Conservation (phyloP, 371 early-diverging fungal genomes). For the Mucor piriformis region DNA sequence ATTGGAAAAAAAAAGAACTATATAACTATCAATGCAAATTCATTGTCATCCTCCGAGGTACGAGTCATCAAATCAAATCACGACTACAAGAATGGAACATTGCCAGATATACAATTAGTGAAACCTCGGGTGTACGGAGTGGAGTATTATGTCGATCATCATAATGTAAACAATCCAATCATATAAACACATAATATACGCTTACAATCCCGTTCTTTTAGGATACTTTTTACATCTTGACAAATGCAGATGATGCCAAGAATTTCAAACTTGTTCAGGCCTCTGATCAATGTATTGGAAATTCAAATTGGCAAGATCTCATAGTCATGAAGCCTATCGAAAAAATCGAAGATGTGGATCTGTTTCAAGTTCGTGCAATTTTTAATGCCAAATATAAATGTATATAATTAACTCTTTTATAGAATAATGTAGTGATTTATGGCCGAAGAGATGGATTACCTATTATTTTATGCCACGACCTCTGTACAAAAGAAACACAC, state of each 20-base stretch:
- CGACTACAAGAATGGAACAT: constrained; percentile 34
- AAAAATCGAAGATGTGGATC: constrained; percentile 83
- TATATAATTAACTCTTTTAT: too few species aligned
- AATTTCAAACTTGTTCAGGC: constrained; percentile 68
- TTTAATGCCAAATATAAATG: too few species aligned
- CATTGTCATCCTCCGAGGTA: constrained; percentile 79
- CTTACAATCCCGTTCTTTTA: constrained; percentile 9
- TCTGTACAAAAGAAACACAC: constrained; percentile 42
- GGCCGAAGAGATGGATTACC: constrained; percentile 65
- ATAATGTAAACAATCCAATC: constrained; percentile 53
- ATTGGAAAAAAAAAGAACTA: constrained; percentile 45
- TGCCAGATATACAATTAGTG: constrained; percentile 51
- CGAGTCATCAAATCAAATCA: constrained; percentile 56
- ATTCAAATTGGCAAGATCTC: constrained; percentile 63
- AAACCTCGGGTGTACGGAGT: constrained; percentile 62
- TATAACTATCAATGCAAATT: constrained; percentile 75
- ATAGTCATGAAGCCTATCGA: constrained; percentile 63
- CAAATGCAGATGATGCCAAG: constrained; percentile 66
- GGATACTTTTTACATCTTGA: constrained; percentile 73
- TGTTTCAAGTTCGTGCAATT: constrained; percentile 79
- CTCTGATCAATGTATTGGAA: constrained; percentile 38
- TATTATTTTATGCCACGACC: constrained; percentile 59
- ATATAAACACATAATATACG: background rate
- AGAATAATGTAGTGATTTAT: constrained; percentile 66
- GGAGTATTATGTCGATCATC: constrained; percentile 85